phyloP scores from a whole-genome alignment of 805 yeast species.

The Komagataella mondaviorum region DNA sequence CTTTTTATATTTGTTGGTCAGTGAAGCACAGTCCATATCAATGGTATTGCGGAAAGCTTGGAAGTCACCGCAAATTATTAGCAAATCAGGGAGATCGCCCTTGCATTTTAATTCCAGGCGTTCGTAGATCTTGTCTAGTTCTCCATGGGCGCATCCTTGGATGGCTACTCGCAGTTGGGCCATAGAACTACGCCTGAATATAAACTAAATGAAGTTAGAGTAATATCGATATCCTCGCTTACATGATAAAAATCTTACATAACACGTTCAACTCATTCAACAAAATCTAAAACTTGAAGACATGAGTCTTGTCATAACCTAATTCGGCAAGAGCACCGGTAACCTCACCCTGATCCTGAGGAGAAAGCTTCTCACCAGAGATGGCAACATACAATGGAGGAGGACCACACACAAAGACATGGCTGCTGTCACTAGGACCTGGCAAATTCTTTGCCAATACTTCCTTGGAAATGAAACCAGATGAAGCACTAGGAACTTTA shows the following conservation, averaged over 20 bases:
- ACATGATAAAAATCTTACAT: not conserved
- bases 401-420: constrained; percentile 91
- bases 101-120: constrained; percentile 2
- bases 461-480: constrained; percentile 73
- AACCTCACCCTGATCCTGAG: constrained; percentile 90
- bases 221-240: not conserved
- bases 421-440: constrained; percentile 47
- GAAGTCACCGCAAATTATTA: constrained; percentile 85
- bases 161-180: constrained; percentile 38
- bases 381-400: constrained; percentile 80
- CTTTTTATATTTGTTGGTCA: constrained; percentile 63
- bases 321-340: constrained; percentile 79
- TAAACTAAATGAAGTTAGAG: not conserved
- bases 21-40: constrained; percentile 61
- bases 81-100: constrained; percentile 28
- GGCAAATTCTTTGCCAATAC: constrained; percentile 49
- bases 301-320: constrained; percentile 78
- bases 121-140: constrained; percentile 43
- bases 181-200: not conserved
- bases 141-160: constrained; percentile 90
- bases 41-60: constrained; percentile 56
- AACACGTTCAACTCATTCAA: not conserved
- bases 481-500: constrained; percentile 37
- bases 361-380: constrained; percentile 76
- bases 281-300: constrained; percentile 59